Evolutionary conservation across 495 filamentous ascomycete species (phyloP).

Genomic region (Choiromyces venosus): DNA sequence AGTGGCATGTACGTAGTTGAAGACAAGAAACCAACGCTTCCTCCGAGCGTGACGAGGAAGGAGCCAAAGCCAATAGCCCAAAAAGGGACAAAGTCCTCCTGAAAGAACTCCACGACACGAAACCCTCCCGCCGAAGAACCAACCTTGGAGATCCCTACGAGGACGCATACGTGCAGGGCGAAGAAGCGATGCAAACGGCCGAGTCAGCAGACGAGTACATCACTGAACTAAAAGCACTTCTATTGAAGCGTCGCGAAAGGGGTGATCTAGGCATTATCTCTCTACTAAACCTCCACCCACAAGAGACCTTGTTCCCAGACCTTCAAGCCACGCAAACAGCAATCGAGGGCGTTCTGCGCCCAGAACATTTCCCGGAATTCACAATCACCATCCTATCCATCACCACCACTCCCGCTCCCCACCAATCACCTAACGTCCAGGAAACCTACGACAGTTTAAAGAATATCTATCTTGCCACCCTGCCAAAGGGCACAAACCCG

Average conservation of each 20-base stretch:
- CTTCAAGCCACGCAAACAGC: too few relatives aligned
- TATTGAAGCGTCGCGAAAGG: slow-evolving; percentile 5
- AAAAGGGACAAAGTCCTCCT: neutral
- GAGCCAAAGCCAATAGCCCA: neutral
- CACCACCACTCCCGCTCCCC: too few relatives aligned
- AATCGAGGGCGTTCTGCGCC: too few relatives aligned
- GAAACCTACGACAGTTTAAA: too few relatives aligned
- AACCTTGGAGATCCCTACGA: slow-evolving; percentile 13
- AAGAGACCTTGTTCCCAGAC: too few relatives aligned
- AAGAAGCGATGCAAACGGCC: slow-evolving; percentile 1
- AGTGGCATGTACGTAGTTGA: slow-evolving; percentile 8
- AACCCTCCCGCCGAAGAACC: neutral
- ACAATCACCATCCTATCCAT: too few relatives aligned
- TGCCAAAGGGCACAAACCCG: too few relatives aligned
- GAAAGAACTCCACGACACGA: neutral
- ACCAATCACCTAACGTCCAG: too few relatives aligned
- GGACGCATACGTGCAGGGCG: slow-evolving; percentile 9
- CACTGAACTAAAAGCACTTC: neutral
- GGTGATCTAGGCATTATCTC: too few relatives aligned
- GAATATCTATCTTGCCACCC: too few relatives aligned
- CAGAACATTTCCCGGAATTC: too few relatives aligned
- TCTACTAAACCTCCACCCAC: slow-evolving; percentile 23
- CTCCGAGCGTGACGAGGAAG: neutral
- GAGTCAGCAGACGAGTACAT: slow-evolving; percentile 4
- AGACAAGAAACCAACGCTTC: neutral